Conservation (phyloP, 192 early-diverging fungal genomes). For the Entomortierella parvispora region DNA sequence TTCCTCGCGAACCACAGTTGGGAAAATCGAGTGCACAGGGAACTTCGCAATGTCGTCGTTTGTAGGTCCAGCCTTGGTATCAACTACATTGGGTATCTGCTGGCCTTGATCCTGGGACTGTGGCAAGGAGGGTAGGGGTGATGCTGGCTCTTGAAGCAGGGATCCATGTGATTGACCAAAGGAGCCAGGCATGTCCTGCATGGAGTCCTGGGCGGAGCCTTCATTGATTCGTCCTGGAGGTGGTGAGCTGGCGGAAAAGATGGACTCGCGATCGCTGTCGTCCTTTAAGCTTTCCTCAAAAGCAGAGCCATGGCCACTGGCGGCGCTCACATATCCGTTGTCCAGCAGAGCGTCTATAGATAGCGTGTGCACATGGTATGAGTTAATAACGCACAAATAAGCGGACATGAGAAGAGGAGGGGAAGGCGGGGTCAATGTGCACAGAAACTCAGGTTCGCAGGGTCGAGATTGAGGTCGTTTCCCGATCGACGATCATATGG, state of each 20-base stretch:
- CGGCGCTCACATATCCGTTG: slow-evolving; percentile 77
- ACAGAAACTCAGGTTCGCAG: neutral
- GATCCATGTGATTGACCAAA: slow-evolving; percentile 50
- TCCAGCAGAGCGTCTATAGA: slow-evolving; percentile 44
- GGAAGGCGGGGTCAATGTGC: neutral
- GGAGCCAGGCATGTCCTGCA: slow-evolving; percentile 34
- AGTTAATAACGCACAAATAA: neutral
- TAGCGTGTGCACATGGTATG: slow-evolving; percentile 3
- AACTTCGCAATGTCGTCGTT: slow-evolving; percentile 9
- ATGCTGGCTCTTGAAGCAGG: slow-evolving; percentile 29
- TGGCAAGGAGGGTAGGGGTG: slow-evolving; percentile 19
- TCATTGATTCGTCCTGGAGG: slow-evolving; percentile 20
- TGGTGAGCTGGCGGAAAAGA: slow-evolving; percentile 28
- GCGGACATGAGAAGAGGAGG: neutral
- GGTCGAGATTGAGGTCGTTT: neutral
- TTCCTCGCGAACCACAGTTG: slow-evolving; percentile 31
- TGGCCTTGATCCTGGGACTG: neutral
- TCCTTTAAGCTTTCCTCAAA: slow-evolving; percentile 52
- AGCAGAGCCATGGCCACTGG: slow-evolving; percentile 69
- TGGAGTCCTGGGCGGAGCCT: neutral
- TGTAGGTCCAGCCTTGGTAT: neutral
- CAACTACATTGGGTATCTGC: slow-evolving; percentile 8
- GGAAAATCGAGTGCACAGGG: slow-evolving; percentile 30
- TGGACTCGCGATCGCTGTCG: slow-evolving; percentile 53
- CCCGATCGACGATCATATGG: slow-evolving; percentile 9